A percentile compares a stretch with the other conserved stretches of the same genome.
Conservation (phyloP, 176 grass and related monocot genomes). For the Eragrostis curvula region DNA sequence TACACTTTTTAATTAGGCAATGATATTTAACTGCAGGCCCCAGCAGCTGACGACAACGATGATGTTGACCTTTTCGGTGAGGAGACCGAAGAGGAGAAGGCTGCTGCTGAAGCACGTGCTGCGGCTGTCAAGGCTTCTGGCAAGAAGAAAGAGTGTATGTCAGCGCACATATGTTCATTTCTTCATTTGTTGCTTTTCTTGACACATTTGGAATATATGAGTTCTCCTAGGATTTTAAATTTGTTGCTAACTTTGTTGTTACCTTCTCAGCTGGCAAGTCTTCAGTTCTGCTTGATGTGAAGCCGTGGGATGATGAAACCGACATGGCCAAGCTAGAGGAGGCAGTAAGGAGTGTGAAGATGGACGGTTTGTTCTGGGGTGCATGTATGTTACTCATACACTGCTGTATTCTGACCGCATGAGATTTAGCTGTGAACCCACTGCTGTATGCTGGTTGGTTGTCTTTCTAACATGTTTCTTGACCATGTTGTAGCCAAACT, state of each 20-base stretch:
- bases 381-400: constrained; percentile 74
- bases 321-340: constrained; percentile 98
- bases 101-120: constrained; percentile 74
- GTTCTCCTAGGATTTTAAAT: not conserved
- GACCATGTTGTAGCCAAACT: constrained; percentile 68
- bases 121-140: constrained; percentile 67
- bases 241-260: constrained; percentile 4
- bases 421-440: not conserved
- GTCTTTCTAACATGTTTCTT: not conserved
- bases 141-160: constrained; percentile 96
- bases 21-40: constrained; percentile 45
- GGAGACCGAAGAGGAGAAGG: constrained; percentile 94
- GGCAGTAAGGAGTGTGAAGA: constrained; percentile 72
- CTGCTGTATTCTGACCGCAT: not conserved
- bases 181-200: too few relatives aligned
- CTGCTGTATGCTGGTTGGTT: not conserved
- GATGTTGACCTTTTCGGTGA: constrained; percentile 92
- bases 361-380: constrained; percentile 95
- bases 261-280: constrained; percentile 70
- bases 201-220: not conserved
- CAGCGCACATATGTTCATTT: not conserved
- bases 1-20: not conserved
- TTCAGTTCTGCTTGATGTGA: constrained; percentile 89
- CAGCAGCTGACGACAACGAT: constrained; percentile 61
- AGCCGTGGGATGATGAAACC: constrained; percentile 92